phyloP scores from a whole-genome alignment of 73 alveolate genomes.

The Paramecium pentaurelia region DNA sequence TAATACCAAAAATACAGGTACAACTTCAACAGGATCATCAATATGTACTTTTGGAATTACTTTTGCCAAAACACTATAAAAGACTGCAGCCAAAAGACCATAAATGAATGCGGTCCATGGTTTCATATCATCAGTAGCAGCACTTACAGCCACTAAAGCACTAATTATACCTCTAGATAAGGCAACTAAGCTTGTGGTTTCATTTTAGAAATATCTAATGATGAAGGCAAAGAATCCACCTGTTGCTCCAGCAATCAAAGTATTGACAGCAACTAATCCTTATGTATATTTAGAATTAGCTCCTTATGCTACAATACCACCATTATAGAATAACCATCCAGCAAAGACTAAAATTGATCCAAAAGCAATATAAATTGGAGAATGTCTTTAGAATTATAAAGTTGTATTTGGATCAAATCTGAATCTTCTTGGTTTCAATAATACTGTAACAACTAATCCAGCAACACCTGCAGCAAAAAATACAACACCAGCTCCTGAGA shows the following conservation, averaged over 20 bases:
- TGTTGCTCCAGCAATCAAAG: conserved; percentile 31
- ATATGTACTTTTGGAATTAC: conserved; percentile 11
- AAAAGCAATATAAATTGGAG: neutral
- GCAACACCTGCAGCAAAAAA: conserved; percentile 42
- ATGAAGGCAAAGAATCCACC: conserved; percentile 36
- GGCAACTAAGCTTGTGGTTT: neutral
- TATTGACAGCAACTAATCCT: neutral
- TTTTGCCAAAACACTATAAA: neutral
- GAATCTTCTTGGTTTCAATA: conserved; percentile 22
- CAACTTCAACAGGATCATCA: conserved; percentile 49
- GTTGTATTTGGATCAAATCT: conserved; percentile 22
- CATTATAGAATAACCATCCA: neutral
- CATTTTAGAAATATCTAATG: neutral
- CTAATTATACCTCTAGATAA: conserved; percentile 6
- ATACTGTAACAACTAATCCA: neutral
- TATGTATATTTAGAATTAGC: neutral
- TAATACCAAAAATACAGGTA: conserved; percentile 16
- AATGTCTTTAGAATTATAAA: neutral
- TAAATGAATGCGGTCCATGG: conserved; percentile 44
- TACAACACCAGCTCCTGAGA: conserved; percentile 45
- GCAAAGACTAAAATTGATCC: neutral
- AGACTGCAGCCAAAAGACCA: conserved; percentile 22
- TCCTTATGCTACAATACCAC: neutral
- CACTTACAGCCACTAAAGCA: conserved; percentile 21
- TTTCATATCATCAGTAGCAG: neutral